Evolutionary conservation across 176 grass and related monocot species (phyloP).

Genomic region (Oryza nivara): DNA sequence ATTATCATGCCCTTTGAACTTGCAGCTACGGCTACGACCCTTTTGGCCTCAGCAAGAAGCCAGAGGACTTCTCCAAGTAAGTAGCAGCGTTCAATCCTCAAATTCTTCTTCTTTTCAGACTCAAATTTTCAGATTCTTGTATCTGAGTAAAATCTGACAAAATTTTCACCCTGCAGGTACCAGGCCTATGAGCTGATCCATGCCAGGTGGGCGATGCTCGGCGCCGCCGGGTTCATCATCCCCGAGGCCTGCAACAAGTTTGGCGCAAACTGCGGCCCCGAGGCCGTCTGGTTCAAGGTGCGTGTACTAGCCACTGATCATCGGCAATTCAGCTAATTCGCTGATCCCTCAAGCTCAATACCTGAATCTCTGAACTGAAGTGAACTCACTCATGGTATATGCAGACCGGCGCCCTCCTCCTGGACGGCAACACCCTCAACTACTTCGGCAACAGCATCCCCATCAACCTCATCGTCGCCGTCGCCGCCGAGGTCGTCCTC

Average conservation of each 20-base stretch:
- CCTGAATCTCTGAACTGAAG: slow-evolving; percentile 8
- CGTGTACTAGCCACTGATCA: slow-evolving; percentile 4
- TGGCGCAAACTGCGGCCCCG: slow-evolving; percentile 89
- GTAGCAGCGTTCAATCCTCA: slow-evolving; percentile 15
- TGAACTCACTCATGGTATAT: slow-evolving; percentile 10
- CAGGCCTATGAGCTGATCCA: slow-evolving; percentile 97
- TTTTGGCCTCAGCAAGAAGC: slow-evolving; percentile 96
- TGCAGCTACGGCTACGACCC: slow-evolving; percentile 97
- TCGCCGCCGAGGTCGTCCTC: slow-evolving; percentile 78
- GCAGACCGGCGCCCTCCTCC: slow-evolving; percentile 91
- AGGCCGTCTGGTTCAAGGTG: slow-evolving; percentile 99
- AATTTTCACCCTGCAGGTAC: slow-evolving; percentile 57
- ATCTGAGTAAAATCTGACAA: not conserved
- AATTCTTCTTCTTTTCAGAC: not conserved
- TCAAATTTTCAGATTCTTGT: not conserved
- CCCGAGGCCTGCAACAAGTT: slow-evolving; percentile 97
- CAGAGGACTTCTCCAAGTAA: slow-evolving; percentile 93
- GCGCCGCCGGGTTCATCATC: slow-evolving; percentile 90
- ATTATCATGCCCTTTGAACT: slow-evolving; percentile 3
- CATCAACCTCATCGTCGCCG: slow-evolving; percentile 81
- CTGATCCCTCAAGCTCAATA: not conserved
- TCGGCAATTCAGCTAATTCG: not conserved
- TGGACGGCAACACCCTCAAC: slow-evolving; percentile 93
- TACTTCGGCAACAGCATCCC: slow-evolving; percentile 99
- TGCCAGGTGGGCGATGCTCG: slow-evolving; percentile 97